Evolutionary conservation across 129 eudicot species (phyloP).

Genomic region (Helianthus tuberosus): DNA sequence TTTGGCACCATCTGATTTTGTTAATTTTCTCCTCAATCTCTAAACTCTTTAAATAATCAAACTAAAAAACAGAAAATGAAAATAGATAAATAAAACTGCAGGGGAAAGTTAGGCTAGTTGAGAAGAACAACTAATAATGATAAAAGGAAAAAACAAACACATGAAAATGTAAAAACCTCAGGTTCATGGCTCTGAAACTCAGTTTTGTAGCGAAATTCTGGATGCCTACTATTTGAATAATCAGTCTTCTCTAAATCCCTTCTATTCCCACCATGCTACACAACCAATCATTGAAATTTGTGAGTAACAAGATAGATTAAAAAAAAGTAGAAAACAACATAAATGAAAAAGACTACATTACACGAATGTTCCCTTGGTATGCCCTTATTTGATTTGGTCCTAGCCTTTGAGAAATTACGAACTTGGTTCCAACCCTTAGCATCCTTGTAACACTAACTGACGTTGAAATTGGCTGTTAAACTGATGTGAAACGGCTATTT

Average conservation of each 20-base stretch:
- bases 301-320: not conserved
- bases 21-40: conserved; percentile 99
- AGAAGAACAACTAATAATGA: conserved; percentile 15
- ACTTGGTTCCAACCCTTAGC: not conserved
- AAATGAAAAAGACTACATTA: not conserved
- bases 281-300: conserved; percentile 25
- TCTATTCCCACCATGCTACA: conserved; percentile 75
- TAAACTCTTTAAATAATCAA: conserved; percentile 97
- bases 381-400: not conserved
- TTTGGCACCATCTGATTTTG: conserved; percentile 98
- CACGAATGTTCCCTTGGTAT: not conserved
- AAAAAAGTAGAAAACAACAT: not conserved
- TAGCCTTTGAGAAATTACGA: not conserved
- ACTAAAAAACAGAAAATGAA: conserved; percentile 46
- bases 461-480: not conserved
- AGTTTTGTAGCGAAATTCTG: conserved; percentile 96
- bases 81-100: conserved; percentile 5
- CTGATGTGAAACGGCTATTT: not conserved
- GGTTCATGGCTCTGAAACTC: conserved; percentile 99
- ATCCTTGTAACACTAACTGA: not conserved
- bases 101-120: not conserved
- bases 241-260: conserved; percentile 81
- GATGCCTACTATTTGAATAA: conserved; percentile 74
- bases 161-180: conserved; percentile 58
- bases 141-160: not conserved